Evolutionary conservation across 2,329 filamentous ascomycete genomes (phyloP).

Genomic region (Colletotrichum melonis): DNA sequence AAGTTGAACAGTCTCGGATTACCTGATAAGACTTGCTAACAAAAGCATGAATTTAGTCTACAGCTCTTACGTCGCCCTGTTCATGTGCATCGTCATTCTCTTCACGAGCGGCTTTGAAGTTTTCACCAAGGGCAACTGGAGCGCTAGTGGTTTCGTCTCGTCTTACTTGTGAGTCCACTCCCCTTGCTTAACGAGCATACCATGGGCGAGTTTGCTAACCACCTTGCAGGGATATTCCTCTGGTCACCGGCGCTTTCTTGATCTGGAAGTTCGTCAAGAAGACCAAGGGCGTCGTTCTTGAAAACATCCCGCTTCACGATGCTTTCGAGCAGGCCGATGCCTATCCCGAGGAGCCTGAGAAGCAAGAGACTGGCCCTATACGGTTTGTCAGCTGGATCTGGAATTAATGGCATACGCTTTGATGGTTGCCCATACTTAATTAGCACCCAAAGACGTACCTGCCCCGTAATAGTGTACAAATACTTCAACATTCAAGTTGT

Average conservation of each 20-base stretch:
- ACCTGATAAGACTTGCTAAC: not conserved
- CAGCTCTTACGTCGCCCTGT: constrained; percentile 69
- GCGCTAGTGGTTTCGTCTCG: constrained; percentile 68
- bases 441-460: not conserved
- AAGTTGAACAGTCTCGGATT: constrained; percentile 42
- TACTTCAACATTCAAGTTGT: constrained; percentile 22
- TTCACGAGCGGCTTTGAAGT: constrained; percentile 77
- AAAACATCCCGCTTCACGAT: constrained; percentile 62
- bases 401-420: constrained; percentile 40
- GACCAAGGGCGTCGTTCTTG: constrained; percentile 64
- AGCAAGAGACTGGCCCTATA: constrained; percentile 42
- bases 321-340: constrained; percentile 61
- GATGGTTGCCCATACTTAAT: not conserved
- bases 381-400: constrained; percentile 50
- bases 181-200: not conserved
- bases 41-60: constrained; percentile 55
- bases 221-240: constrained; percentile 64
- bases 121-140: constrained; percentile 72
- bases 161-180: constrained; percentile 70
- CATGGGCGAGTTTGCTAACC: constrained; percentile 32
- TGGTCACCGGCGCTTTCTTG: constrained; percentile 66
- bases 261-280: constrained; percentile 76
- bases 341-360: constrained; percentile 43
- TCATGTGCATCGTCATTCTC: constrained; percentile 72
- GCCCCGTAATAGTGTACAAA: not conserved